Base-by-base conservation (phyloP, 331 rosid genomes). In the Acacia pycnantha region DNA sequence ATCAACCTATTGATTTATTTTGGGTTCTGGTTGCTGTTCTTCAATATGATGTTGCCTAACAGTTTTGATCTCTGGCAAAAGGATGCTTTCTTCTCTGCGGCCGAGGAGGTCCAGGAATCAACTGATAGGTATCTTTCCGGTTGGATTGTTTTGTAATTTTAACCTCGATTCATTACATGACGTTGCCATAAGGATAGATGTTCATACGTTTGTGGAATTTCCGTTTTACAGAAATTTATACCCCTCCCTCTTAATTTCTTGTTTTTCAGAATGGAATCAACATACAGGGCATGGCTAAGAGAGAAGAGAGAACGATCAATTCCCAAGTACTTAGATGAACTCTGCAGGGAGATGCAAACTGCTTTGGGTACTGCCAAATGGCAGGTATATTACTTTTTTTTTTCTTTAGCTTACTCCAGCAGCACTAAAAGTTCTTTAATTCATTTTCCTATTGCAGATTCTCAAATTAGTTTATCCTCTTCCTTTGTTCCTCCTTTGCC, bases 61-160 rank as follows among this genome's bases (percentile, higher is more conserved):
- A 92, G 90, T 70, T 95, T 92, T 84, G 97, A 95, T 95, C 90
- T 91, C 79, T 95, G 99, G 99, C 92, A 87, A 77, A 95, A 91
- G 62, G 99, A 95, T 27, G 76, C 90, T 70, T 95, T 95, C 88
- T 95, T 95, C 88, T 86, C 97, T 61, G 98, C 97, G 1, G 99
- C 99, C 29, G 99, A 95, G 86, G 98, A 92, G 90, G 98, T 95
- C 48, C 99, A 95, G 85, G 99, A 93, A 90, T 95, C 99, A 11
- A 92, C 98, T 76, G 99, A 95, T 76, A 91, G 87, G 99, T 95
- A 89, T 56, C 92, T 73, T 86, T 73, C 46, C 33, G n/a, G 15
- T 44, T 61, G 18, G 18, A 53, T 53, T 21, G 72, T 41, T 67
- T 56, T 62, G 19, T 26, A 18, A 19, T 65, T 81, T 61, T 26